Conservation (phyloP, 2,329 filamentous ascomycete species). For the Pyrenochaeta sp. region DNA sequence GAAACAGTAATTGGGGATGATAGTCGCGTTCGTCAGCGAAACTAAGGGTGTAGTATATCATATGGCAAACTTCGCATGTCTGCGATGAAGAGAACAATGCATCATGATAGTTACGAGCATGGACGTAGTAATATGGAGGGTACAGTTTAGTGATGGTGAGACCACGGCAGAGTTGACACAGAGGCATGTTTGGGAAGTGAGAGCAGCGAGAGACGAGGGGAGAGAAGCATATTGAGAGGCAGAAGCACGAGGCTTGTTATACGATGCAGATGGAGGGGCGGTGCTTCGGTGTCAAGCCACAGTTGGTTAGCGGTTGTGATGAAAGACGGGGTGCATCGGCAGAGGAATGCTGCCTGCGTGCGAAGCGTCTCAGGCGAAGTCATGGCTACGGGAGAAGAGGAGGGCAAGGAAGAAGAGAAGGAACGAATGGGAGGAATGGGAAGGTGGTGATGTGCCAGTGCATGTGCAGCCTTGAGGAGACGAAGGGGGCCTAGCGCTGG, state of each 20-base stretch:
- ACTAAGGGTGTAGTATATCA: not conserved
- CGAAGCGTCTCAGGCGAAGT: too few relatives aligned
- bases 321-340: too few relatives aligned
- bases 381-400: too few relatives aligned
- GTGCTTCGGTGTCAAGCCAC: too few relatives aligned
- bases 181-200: not conserved
- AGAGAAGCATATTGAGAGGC: not conserved
- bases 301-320: too few relatives aligned
- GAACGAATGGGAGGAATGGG: too few relatives aligned
- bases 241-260: not conserved
- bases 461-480: too few relatives aligned
- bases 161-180: slow-evolving; percentile 1
- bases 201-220: not conserved
- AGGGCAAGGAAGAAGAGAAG: too few relatives aligned
- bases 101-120: slow-evolving; percentile 1
- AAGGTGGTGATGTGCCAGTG: too few relatives aligned
- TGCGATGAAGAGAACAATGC: not conserved
- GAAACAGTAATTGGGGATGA: not conserved
- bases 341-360: too few relatives aligned
- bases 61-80: slow-evolving; percentile 3
- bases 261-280: too few relatives aligned
- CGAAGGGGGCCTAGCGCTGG: too few relatives aligned
- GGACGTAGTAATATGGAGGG: slow-evolving; percentile 4
- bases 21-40: not conserved
- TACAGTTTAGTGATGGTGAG: slow-evolving; percentile 2